Conservation (phyloP, 352 stramenopile genomes). For the Phytophthora cajani region DNA sequence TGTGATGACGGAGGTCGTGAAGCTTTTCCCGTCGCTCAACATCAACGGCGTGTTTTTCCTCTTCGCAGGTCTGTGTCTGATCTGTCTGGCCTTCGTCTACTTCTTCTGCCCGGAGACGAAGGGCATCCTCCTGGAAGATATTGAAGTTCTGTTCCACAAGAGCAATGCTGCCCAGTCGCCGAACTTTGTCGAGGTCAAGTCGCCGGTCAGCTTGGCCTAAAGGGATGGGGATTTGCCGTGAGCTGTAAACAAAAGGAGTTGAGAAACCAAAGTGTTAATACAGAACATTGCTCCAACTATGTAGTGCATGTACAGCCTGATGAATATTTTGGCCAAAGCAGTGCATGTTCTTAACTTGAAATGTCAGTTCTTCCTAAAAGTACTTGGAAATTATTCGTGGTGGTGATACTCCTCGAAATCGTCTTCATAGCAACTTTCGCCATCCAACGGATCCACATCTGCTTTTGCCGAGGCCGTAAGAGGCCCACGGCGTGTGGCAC, state of each 20-base stretch:
- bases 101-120: constrained; percentile 56
- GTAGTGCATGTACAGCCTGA: neutral
- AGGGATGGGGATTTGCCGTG: neutral
- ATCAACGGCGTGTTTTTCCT: constrained; percentile 67
- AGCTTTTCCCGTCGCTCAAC: constrained; percentile 37
- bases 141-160: constrained; percentile 50
- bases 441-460: constrained; percentile 48
- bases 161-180: constrained; percentile 28
- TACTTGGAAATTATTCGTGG: constrained; percentile 4
- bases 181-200: constrained; percentile 41
- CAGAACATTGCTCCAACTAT: neutral
- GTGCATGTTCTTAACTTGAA: constrained; percentile 1
- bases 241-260: neutral
- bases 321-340: neutral
- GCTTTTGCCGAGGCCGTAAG: constrained; percentile 27
- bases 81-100: constrained; percentile 50
- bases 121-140: constrained; percentile 52
- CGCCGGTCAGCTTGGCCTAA: constrained; percentile 8
- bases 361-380: no score
- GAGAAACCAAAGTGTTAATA: neutral
- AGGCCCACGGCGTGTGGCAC: constrained; percentile 7
- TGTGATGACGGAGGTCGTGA: constrained; percentile 46
- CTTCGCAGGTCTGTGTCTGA: constrained; percentile 49
- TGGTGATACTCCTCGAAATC: constrained; percentile 78
- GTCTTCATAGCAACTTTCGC: constrained; percentile 74